These are phyloP conservation scores for Bigelowiella natans DNA, from an alignment of 78 protist genomes.

Conservation along the genomic window DNA sequence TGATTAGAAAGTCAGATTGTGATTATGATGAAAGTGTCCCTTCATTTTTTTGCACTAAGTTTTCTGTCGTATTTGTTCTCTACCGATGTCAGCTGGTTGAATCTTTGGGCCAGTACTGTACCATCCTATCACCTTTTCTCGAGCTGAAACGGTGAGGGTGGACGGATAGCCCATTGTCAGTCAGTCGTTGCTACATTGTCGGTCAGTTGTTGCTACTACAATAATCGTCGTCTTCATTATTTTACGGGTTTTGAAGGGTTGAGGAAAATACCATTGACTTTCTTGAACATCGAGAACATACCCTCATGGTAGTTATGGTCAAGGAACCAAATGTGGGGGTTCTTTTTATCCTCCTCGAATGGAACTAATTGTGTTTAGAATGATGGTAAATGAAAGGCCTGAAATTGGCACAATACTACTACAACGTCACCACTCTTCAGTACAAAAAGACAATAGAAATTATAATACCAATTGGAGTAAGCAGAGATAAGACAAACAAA, in stretches of 20 bases:
- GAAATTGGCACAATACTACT: not conserved
- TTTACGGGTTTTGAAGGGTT: not conserved
- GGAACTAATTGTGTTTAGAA: conserved; percentile 57
- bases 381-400: no score
- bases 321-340: conserved; percentile 77
- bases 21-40: no score
- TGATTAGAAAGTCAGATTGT: no score
- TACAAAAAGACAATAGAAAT: not conserved
- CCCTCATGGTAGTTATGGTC: conserved; percentile 81
- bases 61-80: not conserved
- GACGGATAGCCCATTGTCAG: not conserved
- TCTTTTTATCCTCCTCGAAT: conserved; percentile 82
- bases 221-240: no score
- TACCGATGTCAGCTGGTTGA: conserved; percentile 60
- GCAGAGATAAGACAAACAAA: not conserved
- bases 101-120: conserved; percentile 92
- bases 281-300: conserved; percentile 83
- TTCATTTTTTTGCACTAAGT: no score
- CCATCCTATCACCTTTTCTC: conserved; percentile 90
- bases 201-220: no score
- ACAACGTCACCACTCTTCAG: not conserved
- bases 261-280: conserved; percentile 39
- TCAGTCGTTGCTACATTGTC: not conserved
- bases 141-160: conserved; percentile 38
- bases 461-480: not conserved